Percentiles rank a stretch among this genome's conserved stretches.
phyloP scores from a whole-genome alignment of 1,284 basidiomycete genomes.

The Tremellales sp. region DNA sequence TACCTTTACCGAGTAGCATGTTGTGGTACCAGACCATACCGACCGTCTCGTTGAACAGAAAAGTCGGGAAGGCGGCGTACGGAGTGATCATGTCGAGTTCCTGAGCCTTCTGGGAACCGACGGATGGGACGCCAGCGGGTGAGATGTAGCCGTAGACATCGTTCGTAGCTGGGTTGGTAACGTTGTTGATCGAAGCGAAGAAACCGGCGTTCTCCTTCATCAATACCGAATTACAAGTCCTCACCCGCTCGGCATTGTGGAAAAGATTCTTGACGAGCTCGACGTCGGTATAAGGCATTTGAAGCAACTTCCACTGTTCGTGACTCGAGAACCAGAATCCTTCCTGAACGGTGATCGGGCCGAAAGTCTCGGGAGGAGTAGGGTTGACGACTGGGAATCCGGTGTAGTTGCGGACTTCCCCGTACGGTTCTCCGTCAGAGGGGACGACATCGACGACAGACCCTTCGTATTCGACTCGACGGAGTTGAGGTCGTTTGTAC shows the following conservation, averaged over 20 bases:
- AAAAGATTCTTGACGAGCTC: conserved; percentile 1
- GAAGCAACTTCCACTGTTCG: conserved; percentile 8
- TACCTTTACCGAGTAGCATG: conserved; percentile 3
- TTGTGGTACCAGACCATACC: conserved; percentile 7
- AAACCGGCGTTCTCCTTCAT: conserved; percentile 3
- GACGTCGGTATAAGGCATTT: conserved; percentile 7
- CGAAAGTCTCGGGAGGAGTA: background rate
- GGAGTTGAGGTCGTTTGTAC: conserved; percentile 1
- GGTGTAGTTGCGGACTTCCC: background rate
- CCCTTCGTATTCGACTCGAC: conserved; percentile 1
- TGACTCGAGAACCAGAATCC: conserved; percentile 7
- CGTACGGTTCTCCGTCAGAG: too few species aligned
- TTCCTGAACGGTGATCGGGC: conserved; percentile 4
- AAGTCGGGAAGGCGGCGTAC: conserved; percentile 4
- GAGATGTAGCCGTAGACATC: conserved; percentile 8
- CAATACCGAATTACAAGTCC: conserved; percentile 7
- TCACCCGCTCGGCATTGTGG: conserved; percentile 5
- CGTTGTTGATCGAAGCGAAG: conserved; percentile 8
- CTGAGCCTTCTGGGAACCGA: conserved; percentile 2
- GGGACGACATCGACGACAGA: background rate
- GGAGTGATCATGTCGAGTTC: conserved; percentile 9
- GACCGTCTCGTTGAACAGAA: conserved; percentile 6
- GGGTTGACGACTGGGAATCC: background rate
- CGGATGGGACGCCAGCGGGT: conserved; percentile 6
- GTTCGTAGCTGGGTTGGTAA: conserved; percentile 2